Evolutionary conservation across 306 rosid species (phyloP), one percentile per base, ranked within the genome.

Genomic region (Spatholobus suberectus): DNA sequence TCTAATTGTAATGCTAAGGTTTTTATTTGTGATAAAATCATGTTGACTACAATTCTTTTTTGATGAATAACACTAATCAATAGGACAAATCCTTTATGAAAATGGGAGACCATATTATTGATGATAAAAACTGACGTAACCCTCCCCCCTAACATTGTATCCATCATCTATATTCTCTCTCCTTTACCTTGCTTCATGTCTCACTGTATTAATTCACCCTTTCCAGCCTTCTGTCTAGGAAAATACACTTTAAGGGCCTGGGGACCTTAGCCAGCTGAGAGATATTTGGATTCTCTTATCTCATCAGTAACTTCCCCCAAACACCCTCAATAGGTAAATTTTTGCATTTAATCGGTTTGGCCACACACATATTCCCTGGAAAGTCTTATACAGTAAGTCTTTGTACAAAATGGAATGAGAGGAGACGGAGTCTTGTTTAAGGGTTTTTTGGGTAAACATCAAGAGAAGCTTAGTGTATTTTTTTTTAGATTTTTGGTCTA

Each of bases 11-110:
- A 72, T 65, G 57, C 40, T 37, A 13, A 17, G 37, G 52, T 17
- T 81, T 81, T 59, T 41, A 46, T 41, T 72, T 14, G 34, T 61
- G 71, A 75, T 70, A 62, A 41, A 66, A 55, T 72, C 32, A 63
- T 27, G 61, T 52, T 51, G 66, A 44, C 18, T 26, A 26, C 32
- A 32, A 21, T 11, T 34, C 9, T 8, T 32, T 49, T n/a, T 15
- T 3, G 20, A 67, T 21, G 67, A 51, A 37, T 67, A 21, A 20
- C 40, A 23, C 41, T 66, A 18, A 46, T n/a, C 63, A 68, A 8
- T 15, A 15, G 32, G 26, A 18, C 17, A 37, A 18, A 37, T 37
- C 49, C 73, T 67, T 8, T 37, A 37, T 35, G 9, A 67, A 67
- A 37, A 35, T 67, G 1, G 13, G 72, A 38, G n/a, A 40, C 52